phyloP scores from a whole-genome alignment of 306 rosid species.

The Medicago arabica region DNA sequence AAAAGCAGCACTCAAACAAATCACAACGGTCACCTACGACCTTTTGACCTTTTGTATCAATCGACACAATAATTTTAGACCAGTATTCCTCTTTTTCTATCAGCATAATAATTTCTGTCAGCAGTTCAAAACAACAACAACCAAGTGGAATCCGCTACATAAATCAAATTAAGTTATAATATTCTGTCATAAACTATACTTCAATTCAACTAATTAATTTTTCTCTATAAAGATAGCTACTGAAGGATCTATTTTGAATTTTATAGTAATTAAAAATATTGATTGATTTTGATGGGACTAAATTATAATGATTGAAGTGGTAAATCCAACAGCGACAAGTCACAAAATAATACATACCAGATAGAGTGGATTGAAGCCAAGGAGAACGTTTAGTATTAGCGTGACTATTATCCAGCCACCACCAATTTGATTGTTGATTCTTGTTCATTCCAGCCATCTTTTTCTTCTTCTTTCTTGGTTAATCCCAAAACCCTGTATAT shows the following conservation, averaged over 20 bases:
- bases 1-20: constrained; percentile 2
- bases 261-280: too few relatives aligned
- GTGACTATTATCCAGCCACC: constrained; percentile 78
- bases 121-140: not conserved
- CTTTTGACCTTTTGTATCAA: not conserved
- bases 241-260: too few relatives aligned
- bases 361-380: constrained; percentile 81
- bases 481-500: constrained; percentile 7
- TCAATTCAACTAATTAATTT: too few relatives aligned
- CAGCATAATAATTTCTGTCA: not conserved
- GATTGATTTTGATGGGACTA: too few relatives aligned
- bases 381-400: constrained; percentile 60
- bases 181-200: too few relatives aligned
- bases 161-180: too few relatives aligned
- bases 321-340: too few relatives aligned
- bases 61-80: not conserved
- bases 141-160: too few relatives aligned
- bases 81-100: constrained; percentile 4
- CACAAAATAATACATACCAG: constrained; percentile 56
- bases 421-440: constrained; percentile 61
- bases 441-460: constrained; percentile 47
- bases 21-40: constrained; percentile 20
- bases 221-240: too few relatives aligned
- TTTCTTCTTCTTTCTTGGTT: constrained; percentile 28
- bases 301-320: too few relatives aligned